Evolutionary conservation across 768 basidiomycete genomes (phyloP), one percentile per base, ranked within the genome.

Genomic region (Cubamyces sp.): DNA sequence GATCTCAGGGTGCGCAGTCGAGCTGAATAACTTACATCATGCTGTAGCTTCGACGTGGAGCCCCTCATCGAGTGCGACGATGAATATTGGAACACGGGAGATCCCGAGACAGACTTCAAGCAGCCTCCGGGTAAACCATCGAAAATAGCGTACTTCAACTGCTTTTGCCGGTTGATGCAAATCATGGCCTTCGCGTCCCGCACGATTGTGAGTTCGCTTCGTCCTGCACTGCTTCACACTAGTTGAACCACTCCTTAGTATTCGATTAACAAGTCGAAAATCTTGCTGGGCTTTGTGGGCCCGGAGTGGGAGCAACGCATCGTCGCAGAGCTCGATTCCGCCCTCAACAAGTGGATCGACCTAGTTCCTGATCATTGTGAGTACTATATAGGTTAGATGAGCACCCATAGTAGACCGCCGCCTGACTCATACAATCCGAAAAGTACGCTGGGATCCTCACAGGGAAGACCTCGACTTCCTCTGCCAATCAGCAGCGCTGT

Each of bases 31-130:
- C 9, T 34, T 1, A 34, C 34, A 6, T 11, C 5, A 7, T 1
- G 11, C 15, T n/a, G 64, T 15, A 90, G 89, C 67, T 85, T 89
- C 65, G 90, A 92, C 64, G 75, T 87, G 5, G 89, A 90, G 43
- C 74, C 84, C 12, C 55, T 63, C 3, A 42, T 62, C 0, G 90
- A 92, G 71, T 86, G 92, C 11, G 91, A 95, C 64, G 87, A 88
- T 63, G 83, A 87, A 61, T 92, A 85, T 68, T 94, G 91, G 91
- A 80, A 85, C 14, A 74, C 74, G 37, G 74, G 76, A 34, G 84
- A 86, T 60, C 82, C 83, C 0, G 75, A 77, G 1, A 74, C 79
- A 46, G 80, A 78, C 16, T 90, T 89, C 71, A 74, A 81, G 55
- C 90, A 91, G 69, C 91, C 90, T 1, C 68, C 75, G 7, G 79